phyloP scores from a whole-genome alignment of 2,329 filamentous ascomycete genomes.

The Sarocladium oryzae region DNA sequence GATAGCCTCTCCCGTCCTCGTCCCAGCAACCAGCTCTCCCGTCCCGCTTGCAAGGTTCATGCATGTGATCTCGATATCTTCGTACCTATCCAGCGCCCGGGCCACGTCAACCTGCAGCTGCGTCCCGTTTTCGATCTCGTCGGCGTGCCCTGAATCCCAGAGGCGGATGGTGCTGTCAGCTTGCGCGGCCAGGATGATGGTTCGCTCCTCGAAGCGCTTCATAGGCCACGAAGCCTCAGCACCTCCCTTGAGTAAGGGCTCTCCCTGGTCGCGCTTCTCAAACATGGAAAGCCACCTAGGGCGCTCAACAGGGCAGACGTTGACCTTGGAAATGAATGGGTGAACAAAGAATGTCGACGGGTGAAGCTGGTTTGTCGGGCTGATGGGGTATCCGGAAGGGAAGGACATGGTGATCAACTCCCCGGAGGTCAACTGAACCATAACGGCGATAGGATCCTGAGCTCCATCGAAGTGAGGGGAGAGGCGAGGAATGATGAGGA shows the following conservation, averaged over 20 bases:
- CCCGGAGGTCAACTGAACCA: slow-evolving; percentile 75
- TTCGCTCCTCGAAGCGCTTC: slow-evolving; percentile 75
- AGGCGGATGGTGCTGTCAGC: slow-evolving; percentile 86
- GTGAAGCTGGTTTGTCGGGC: slow-evolving; percentile 87
- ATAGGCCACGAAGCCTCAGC: slow-evolving; percentile 62
- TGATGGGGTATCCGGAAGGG: slow-evolving; percentile 84
- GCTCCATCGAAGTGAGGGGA: slow-evolving; percentile 83
- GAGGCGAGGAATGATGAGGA: slow-evolving; percentile 72
- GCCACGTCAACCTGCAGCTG: slow-evolving; percentile 83
- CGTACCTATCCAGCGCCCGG: slow-evolving; percentile 70
- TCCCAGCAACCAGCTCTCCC: slow-evolving; percentile 78
- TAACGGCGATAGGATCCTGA: slow-evolving; percentile 82
- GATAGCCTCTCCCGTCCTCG: slow-evolving; percentile 74
- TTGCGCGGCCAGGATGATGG: slow-evolving; percentile 80
- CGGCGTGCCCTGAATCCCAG: slow-evolving; percentile 87
- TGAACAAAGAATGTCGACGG: slow-evolving; percentile 83
- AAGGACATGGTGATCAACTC: slow-evolving; percentile 88
- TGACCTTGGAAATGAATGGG: slow-evolving; percentile 72
- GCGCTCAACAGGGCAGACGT: slow-evolving; percentile 68
- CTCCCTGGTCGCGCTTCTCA: slow-evolving; percentile 76
- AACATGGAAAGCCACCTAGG: slow-evolving; percentile 83
- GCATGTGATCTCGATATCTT: slow-evolving; percentile 69
- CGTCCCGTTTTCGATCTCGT: slow-evolving; percentile 83
- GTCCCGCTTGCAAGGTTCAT: slow-evolving; percentile 76
- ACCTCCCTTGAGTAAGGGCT: slow-evolving; percentile 72